Percentiles rank a stretch among this genome's conserved stretches.
Conservation (phyloP, 805 yeast species). For the Candida bentonensis region DNA sequence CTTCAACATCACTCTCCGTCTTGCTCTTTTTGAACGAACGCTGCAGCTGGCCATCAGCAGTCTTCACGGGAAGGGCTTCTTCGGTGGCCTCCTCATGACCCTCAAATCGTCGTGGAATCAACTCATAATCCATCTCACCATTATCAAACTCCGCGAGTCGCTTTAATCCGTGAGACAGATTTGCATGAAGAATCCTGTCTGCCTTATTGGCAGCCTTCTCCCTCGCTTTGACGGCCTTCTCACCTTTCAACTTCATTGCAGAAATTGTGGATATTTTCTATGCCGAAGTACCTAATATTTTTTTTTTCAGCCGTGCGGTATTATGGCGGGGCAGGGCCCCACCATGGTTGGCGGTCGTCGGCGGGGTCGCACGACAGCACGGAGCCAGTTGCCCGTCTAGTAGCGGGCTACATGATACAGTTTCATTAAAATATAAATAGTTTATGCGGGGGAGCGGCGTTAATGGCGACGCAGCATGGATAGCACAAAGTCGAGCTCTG, state of each 20-base stretch:
- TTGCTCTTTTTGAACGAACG: conserved; percentile 33
- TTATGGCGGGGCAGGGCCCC: too few species aligned
- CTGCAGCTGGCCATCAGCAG: conserved; percentile 57
- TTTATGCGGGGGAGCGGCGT: too few species aligned
- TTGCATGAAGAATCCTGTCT: conserved; percentile 6
- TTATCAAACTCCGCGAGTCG: conserved; percentile 24
- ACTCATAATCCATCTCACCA: conserved; percentile 69
- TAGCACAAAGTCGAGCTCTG: conserved; percentile 62
- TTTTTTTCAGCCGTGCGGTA: conserved; percentile 1
- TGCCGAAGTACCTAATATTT: neutral
- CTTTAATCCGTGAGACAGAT: conserved; percentile 5
- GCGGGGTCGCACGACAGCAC: too few species aligned
- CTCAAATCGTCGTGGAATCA: conserved; percentile 44
- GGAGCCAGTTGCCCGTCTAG: too few species aligned
- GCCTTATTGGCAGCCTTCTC: conserved; percentile 4
- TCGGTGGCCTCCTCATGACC: conserved; percentile 23
- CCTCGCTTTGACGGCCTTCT: conserved; percentile 6
- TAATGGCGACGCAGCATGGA: conserved; percentile 26
- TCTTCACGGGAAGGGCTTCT: conserved; percentile 72
- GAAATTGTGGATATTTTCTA: neutral
- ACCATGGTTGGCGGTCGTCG: too few species aligned
- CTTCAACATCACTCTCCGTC: too few species aligned
- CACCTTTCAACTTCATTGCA: conserved; percentile 4
- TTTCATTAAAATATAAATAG: too few species aligned
- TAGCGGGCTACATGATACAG: too few species aligned